Base-by-base conservation (phyloP, 2,329 filamentous ascomycete genomes). In the Macrophomina pseudophaseolina region DNA sequence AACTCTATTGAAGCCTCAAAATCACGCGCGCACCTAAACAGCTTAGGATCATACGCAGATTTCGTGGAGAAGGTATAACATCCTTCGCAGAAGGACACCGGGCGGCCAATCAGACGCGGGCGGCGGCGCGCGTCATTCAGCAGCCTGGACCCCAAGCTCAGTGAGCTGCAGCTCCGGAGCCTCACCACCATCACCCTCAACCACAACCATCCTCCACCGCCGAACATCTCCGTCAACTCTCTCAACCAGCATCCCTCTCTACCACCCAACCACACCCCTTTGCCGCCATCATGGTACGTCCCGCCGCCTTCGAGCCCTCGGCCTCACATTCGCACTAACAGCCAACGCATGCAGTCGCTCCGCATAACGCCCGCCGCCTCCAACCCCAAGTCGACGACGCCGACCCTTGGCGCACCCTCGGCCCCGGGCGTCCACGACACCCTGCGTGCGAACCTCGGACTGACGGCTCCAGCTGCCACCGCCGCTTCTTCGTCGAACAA, bases 391-490 rank as follows among this genome's bases (percentile, higher is more conserved):
- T 71, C 74, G 73, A 87, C 84, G 72, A 85, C 87, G 87, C 81
- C 73, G 67, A 74, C 72, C 73, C 85, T 67, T 79, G 85, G 76
- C 66, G 95, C 95, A 4, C 95, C 95, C 72, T 97, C 94, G 0
- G 94, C 93, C 16, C 94, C 94, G 0, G 94, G 94, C 72, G 85
- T 98, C 70, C 94, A 96, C 85, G 95, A 98, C 84, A 94, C 91
- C 18, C 91, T 99, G 73, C 94, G 95, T 75, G 85, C 90, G 70
- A 93, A 94, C 80, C 86, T 97, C 71, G 88, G 88, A 72, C 89
- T 83, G 71, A 79, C 78, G 66, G 72, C 69, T 16, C 68, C 74
- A 2, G 74, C 81, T 66, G 75, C 80, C 68, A 76, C 72, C 70
- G 76, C 72, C 70, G 74, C 76, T 69, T 38, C 64, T 18, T 44